phyloP scores from a whole-genome alignment of 2,329 filamentous ascomycete genomes.

The Talaromyces verruculosus region DNA sequence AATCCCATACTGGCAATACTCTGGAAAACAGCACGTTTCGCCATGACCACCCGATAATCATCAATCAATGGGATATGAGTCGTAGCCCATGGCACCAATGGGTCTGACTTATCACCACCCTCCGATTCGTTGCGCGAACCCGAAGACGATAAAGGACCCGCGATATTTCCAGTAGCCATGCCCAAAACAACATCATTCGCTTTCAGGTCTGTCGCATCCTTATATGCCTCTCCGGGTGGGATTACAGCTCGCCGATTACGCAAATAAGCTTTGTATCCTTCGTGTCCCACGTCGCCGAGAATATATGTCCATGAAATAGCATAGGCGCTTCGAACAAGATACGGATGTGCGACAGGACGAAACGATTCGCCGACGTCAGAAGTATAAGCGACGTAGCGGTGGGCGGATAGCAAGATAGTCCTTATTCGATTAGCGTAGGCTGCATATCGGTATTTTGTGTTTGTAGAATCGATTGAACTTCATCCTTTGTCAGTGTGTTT shows the following conservation, averaged over 20 bases:
- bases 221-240: constrained; percentile 58
- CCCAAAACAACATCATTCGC: constrained; percentile 35
- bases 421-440: constrained; percentile 83
- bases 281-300: constrained; percentile 82
- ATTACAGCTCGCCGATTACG: constrained; percentile 76
- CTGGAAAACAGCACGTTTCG: constrained; percentile 87
- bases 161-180: constrained; percentile 38
- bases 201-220: constrained; percentile 38
- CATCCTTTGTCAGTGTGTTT: not conserved
- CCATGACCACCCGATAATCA: constrained; percentile 88
- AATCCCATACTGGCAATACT: constrained; percentile 88
- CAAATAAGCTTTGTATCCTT: constrained; percentile 93
- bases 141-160: constrained; percentile 23
- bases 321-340: constrained; percentile 78
- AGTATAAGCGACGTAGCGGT: constrained; percentile 96
- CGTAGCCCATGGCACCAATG: constrained; percentile 40
- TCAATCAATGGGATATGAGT: constrained; percentile 69
- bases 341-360: constrained; percentile 84
- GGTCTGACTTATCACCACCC: constrained; percentile 24
- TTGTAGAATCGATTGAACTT: constrained; percentile 75
- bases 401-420: constrained; percentile 84
- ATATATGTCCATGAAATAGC: constrained; percentile 92
- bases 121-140: not conserved
- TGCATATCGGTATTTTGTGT: constrained; percentile 83
- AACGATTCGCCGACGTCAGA: constrained; percentile 96